These are phyloP conservation scores for Eustoma russellianum DNA, from an alignment of 257 asterid species.

Conservation along the genomic window DNA sequence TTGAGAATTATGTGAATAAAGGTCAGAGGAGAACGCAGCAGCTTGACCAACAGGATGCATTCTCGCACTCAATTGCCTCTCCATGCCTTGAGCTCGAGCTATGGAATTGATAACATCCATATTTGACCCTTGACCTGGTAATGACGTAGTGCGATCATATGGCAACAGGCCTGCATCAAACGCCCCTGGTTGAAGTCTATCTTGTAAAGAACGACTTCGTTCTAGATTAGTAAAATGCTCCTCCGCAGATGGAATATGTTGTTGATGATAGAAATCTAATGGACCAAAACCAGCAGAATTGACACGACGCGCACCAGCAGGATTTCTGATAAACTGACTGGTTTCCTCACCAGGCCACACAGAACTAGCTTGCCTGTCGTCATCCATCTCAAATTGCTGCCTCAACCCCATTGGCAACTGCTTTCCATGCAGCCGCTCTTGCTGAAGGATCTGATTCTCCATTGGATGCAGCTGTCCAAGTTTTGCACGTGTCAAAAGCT, in stretches of 20 bases:
- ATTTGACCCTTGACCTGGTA: conserved; percentile 53
- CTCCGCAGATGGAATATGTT: conserved; percentile 53
- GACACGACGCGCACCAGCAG: conserved; percentile 45
- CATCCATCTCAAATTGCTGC: conserved; percentile 84
- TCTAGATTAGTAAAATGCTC: conserved; percentile 69
- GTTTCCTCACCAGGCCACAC: conserved; percentile 72
- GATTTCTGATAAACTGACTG: too few species aligned
- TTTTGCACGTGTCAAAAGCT: conserved; percentile 57
- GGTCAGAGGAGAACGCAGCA: conserved; percentile 56
- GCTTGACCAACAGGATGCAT: conserved; percentile 56
- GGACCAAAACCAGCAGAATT: conserved; percentile 59
- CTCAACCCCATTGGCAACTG: conserved; percentile 67
- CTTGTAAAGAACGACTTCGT: conserved; percentile 56
- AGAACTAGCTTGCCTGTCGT: conserved; percentile 52
- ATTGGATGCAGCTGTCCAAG: conserved; percentile 71
- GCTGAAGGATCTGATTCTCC: conserved; percentile 78
- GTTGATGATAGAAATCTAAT: conserved; percentile 51
- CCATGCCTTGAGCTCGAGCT: conserved; percentile 62
- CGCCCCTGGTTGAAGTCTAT: conserved; percentile 62
- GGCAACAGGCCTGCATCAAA: conserved; percentile 56
- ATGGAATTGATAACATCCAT: conserved; percentile 49
- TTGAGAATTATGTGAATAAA: conserved; percentile 46
- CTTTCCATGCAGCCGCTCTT: conserved; percentile 73
- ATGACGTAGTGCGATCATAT: conserved; percentile 59
- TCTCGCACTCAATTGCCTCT: conserved; percentile 56